Evolutionary conservation across 768 basidiomycete species (phyloP), one percentile per base, ranked within the genome.

Genomic region (Boletus vermiculosoides): DNA sequence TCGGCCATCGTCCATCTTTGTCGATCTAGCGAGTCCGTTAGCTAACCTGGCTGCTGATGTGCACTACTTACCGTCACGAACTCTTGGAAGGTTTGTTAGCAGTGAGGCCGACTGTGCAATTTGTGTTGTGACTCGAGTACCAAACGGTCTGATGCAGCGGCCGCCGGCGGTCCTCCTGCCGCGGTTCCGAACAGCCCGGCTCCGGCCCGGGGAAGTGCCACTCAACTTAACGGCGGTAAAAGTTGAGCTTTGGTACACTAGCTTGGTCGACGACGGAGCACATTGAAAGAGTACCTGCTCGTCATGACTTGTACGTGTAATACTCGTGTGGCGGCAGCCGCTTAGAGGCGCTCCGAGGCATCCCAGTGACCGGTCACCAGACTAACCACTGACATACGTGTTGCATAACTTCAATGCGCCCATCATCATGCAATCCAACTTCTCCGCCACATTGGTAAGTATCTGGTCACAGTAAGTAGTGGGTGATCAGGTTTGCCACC

Each of bases 1-100:
- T 63, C 68, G 52, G 1, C 55, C 58, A n/a, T 50, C 31, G 25
- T 67, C 63, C 67, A 69, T 67, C 11, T 50, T 54, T 22, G 34
- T 44, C 36, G 15, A 37, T 41, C 3, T 4, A 44, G 23, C 0
- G 40, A 10, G 6, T n/a, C 23, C 8, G 49, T 37, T 22, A 10
- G 25, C 18, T 55, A 39, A 16, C 13, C 15, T 45, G 10, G 10
- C n/a, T 18, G 8, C 4, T 34, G 23, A 23, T 18, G 40, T 37
- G 47, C 30, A 33, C 22, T 36, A 28, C n/a, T 5, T n/a, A n/a
- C n/a, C 18, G 4, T 16, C 16, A 30, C 25, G 18, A 15, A 15
- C 5, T 28, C 36, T 3, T 13, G 11, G 28, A 28, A 44, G 18
- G 12, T 15, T 36, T 56, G 10, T 10, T n/a, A 16, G 23, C 23